phyloP scores from a whole-genome alignment of 169 alveolate genomes.

The Babesia gibsoni region DNA sequence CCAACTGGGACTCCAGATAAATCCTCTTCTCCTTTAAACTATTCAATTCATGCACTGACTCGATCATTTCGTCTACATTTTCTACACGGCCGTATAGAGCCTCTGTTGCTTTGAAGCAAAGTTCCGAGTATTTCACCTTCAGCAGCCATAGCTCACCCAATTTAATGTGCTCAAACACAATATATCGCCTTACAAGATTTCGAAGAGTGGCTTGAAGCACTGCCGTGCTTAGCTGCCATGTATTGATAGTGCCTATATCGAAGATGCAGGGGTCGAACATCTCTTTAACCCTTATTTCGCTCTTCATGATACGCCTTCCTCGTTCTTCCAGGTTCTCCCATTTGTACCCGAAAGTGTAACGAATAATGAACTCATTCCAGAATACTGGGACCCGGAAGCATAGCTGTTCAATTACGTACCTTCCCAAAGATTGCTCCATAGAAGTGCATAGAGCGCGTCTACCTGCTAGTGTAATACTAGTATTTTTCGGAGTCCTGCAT shows the following conservation, averaged over 20 bases:
- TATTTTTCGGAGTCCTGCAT: no score
- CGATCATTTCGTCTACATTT: not conserved
- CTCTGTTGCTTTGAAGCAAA: slow-evolving; percentile 27
- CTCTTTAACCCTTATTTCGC: not conserved
- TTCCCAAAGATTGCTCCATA: slow-evolving; percentile 42
- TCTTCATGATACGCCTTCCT: not conserved
- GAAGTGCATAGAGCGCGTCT: slow-evolving; percentile 38
- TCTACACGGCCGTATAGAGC: not conserved
- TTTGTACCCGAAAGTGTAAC: slow-evolving; percentile 30
- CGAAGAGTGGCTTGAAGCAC: slow-evolving; percentile 1
- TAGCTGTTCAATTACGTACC: slow-evolving; percentile 37
- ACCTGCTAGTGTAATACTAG: slow-evolving; percentile 12
- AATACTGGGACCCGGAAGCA: slow-evolving; percentile 26
- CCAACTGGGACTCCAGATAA: not conserved
- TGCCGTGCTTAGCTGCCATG: slow-evolving; percentile 39
- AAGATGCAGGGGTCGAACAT: not conserved
- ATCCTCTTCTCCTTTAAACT: not conserved
- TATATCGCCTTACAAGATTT: not conserved
- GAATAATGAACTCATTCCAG: slow-evolving; percentile 56
- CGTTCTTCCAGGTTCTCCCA: not conserved
- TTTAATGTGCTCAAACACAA: not conserved
- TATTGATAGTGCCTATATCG: slow-evolving; percentile 19
- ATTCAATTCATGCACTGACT: slow-evolving; percentile 9
- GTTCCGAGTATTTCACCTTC: slow-evolving; percentile 4
- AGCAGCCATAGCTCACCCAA: slow-evolving; percentile 3